Percentiles rank a stretch among this genome's conserved stretches.
Evolutionary conservation across 495 filamentous ascomycete genomes (phyloP).

Genomic region (Peziza echinospora): DNA sequence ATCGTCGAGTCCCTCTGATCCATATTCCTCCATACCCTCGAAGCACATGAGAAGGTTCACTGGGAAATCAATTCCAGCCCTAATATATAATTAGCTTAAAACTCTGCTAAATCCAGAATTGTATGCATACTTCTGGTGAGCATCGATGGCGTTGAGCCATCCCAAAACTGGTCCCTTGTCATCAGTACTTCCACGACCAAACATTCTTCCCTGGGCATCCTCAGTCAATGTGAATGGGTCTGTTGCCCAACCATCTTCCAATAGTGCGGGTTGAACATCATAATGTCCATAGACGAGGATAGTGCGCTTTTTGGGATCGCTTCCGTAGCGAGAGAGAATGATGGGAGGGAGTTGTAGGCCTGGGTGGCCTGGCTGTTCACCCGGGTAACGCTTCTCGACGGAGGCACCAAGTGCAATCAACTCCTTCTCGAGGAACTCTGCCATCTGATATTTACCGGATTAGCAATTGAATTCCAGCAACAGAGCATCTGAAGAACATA

Average conservation of each 20-base stretch:
- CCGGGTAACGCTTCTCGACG: slow-evolving; percentile 63
- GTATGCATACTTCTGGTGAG: slow-evolving; percentile 61
- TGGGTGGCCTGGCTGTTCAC: slow-evolving; percentile 75
- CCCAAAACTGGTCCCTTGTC: slow-evolving; percentile 96
- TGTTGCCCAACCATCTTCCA: slow-evolving; percentile 88
- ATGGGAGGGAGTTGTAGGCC: slow-evolving; percentile 83
- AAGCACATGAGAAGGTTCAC: slow-evolving; percentile 99
- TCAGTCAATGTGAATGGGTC: slow-evolving; percentile 84
- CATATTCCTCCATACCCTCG: slow-evolving; percentile 99
- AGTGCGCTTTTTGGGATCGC: slow-evolving; percentile 73
- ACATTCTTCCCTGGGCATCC: slow-evolving; percentile 71
- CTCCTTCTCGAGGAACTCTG: slow-evolving; percentile 65
- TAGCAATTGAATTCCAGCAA: slow-evolving; percentile 20
- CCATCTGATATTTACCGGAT: slow-evolving; percentile 39
- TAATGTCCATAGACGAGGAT: slow-evolving; percentile 97
- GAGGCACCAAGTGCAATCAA: slow-evolving; percentile 63
- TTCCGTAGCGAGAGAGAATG: slow-evolving; percentile 75
- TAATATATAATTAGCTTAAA: too few species aligned
- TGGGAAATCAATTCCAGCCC: slow-evolving; percentile 73
- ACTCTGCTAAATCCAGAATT: too few species aligned
- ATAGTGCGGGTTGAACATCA: slow-evolving; percentile 88
- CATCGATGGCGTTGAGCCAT: slow-evolving; percentile 95
- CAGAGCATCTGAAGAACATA: neutral
- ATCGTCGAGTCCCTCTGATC: slow-evolving; percentile 87
- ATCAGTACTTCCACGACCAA: slow-evolving; percentile 83